Conservation (phyloP, 495 filamentous ascomycete species). For the Arthonia radiata region DNA sequence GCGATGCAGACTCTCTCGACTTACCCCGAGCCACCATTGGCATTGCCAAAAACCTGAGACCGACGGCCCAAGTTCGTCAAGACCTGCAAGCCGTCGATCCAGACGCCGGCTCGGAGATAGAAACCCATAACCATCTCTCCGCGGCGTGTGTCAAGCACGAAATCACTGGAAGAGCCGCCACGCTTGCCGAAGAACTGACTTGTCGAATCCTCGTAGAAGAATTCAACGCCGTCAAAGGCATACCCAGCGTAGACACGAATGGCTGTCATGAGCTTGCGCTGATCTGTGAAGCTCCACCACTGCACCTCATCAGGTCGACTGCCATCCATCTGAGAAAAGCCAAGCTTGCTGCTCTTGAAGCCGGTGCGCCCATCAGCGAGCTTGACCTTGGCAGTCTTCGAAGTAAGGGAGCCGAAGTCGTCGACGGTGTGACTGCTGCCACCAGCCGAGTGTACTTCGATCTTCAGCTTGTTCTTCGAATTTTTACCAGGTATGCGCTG, state of each 20-base stretch:
- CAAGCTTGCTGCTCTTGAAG: constrained; percentile 56
- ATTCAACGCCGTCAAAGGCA: constrained; percentile 71
- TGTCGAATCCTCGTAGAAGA: constrained; percentile 71
- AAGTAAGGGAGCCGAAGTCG: constrained; percentile 40
- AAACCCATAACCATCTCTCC: constrained; percentile 82
- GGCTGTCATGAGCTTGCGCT: constrained; percentile 47
- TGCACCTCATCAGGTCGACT: constrained; percentile 50
- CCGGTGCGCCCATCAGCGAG: constrained; percentile 44
- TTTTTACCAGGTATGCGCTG: constrained; percentile 41
- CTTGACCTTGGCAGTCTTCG: constrained; percentile 46
- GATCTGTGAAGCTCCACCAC: constrained; percentile 39
- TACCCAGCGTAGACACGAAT: constrained; percentile 57
- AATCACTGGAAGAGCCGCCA: constrained; percentile 48
- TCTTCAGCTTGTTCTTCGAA: constrained; percentile 40
- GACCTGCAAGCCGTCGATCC: constrained; percentile 82
- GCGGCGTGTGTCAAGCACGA: constrained; percentile 49
- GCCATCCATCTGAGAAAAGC: constrained; percentile 43
- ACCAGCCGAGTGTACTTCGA: constrained; percentile 49
- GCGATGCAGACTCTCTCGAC: constrained; percentile 9
- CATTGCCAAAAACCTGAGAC: constrained; percentile 67
- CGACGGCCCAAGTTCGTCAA: constrained; percentile 67
- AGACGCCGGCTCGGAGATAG: constrained; percentile 51
- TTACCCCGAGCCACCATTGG: constrained; percentile 60
- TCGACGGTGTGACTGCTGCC: constrained; percentile 48
- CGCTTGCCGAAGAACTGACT: constrained; percentile 76